Base-by-base conservation (phyloP, 2,329 filamentous ascomycete species). In the Cylindrodendrum hubeiense region DNA sequence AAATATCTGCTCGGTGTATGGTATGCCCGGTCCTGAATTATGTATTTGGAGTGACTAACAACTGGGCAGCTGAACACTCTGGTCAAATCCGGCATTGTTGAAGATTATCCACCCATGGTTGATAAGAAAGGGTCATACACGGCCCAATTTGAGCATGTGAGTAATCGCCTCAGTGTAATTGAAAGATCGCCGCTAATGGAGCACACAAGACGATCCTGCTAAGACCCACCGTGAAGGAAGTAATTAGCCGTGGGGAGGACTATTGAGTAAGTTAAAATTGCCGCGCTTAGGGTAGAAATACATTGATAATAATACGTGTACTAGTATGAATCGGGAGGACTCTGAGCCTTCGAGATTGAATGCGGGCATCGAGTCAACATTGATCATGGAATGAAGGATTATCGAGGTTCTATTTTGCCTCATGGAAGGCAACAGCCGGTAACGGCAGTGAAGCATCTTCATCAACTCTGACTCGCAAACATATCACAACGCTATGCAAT, bases 101-200 rank as follows among this genome's bases (percentile, higher is more conserved):
- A 90, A 44, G 76, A 81, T 4, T 88, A 91, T 71, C 78, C 78
- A 15, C 89, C 89, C 2, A 78, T 91, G 26, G 78, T 83, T 34
- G 89, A 91, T 68, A 75, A 87, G 44, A 81, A 84, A 67, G 89
- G 88, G 2, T 90, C 88, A 2, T 90, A 90, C 73, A 84, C 86
- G 5, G 89, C 89, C 10, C 89, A 91, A 70, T 91, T 87, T 73
- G 89, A 91, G 78, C 89, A 85, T 74, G 81, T 83, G 71, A 58
- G 67, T 71, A 9, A n/a, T n/a, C 13, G 2, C 17, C 15, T 13
- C 26, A 22, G 2, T 4, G 13, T 12, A 2, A 30, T 2, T 5
- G 9, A 13, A 15, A 4, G 13, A 0, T 12, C 2, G n/a, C 28
- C 28, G 28, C 1, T 15, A 28, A 9, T 13, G 10, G 3, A 17